Percentiles rank a stretch among this genome's conserved stretches.
These are phyloP conservation scores for Penicillium polonicum DNA, from an alignment of 2,329 filamentous ascomycete species.

Conservation along the genomic window DNA sequence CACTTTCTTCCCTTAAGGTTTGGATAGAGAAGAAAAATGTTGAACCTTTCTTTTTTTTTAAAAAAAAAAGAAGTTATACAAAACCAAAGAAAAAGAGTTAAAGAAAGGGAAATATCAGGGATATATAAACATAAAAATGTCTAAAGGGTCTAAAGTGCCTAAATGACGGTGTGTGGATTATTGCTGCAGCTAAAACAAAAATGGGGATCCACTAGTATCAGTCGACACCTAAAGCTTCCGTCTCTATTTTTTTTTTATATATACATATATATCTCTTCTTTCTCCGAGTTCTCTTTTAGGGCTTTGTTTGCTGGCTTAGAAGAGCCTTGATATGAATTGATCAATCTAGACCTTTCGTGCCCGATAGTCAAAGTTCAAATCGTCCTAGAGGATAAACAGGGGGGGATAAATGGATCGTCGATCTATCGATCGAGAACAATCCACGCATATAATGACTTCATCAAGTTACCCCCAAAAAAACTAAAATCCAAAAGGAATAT, in stretches of 20 bases:
- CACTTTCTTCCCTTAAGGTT: background rate
- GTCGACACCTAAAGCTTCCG: background rate
- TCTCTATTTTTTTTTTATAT: background rate
- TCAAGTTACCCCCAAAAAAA: background rate
- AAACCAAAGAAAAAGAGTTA: background rate
- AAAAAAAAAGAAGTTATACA: background rate
- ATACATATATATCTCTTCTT: background rate
- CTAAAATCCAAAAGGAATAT: background rate
- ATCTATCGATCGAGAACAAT: conserved; percentile 11
- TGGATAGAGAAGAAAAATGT: background rate
- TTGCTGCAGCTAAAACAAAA: conserved; percentile 14
- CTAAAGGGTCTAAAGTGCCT: background rate
- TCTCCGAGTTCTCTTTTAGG: background rate
- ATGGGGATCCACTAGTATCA: conserved; percentile 12
- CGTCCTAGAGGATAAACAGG: background rate
- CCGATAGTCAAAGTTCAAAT: conserved; percentile 18
- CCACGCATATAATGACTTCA: conserved; percentile 10
- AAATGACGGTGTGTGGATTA: conserved; percentile 33
- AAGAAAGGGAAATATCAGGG: conserved; percentile 17
- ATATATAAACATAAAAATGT: conserved; percentile 10
- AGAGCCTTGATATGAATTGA: background rate
- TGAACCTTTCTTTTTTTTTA: no score
- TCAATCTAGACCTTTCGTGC: background rate
- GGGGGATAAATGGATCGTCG: background rate
- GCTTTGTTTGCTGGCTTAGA: background rate